Conservation (phyloP, 805 yeast species). For the Barnettozyma salicaria region DNA sequence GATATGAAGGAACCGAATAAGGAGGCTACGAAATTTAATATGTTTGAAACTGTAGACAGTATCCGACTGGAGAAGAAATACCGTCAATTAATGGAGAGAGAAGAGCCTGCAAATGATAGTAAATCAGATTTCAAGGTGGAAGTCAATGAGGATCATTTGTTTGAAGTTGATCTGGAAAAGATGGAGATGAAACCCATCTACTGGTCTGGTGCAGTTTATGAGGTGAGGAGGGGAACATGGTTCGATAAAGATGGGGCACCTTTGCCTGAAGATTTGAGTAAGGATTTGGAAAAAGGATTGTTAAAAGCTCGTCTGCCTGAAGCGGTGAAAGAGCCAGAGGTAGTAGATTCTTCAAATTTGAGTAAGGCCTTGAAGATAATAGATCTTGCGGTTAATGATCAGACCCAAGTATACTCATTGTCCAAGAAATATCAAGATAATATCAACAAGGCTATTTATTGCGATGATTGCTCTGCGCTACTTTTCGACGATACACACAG, state of each 20-base stretch:
- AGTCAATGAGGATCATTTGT: slow-evolving; percentile 78
- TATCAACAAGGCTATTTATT: slow-evolving; percentile 34
- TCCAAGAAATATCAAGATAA: slow-evolving; percentile 28
- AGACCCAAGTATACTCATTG: slow-evolving; percentile 12
- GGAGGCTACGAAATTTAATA: slow-evolving; percentile 42
- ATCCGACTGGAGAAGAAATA: slow-evolving; percentile 44
- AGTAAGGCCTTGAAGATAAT: slow-evolving; percentile 11
- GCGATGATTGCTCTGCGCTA: slow-evolving; percentile 36
- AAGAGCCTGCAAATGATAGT: not conserved
- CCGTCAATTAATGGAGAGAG: not conserved
- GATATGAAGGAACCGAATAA: slow-evolving; percentile 45
- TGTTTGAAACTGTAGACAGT: slow-evolving; percentile 64
- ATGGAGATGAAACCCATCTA: slow-evolving; percentile 61
- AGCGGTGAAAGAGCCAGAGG: slow-evolving; percentile 6
- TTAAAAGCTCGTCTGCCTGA: slow-evolving; percentile 33
- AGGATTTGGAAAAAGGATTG: slow-evolving; percentile 56
- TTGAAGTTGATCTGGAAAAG: slow-evolving; percentile 56
- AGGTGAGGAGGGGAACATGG: slow-evolving; percentile 84
- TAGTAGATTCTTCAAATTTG: slow-evolving; percentile 12
- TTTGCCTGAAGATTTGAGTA: slow-evolving; percentile 41
- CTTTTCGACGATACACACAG: slow-evolving; percentile 39
- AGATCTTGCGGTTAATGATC: slow-evolving; percentile 6
- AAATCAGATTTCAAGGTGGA: slow-evolving; percentile 5
- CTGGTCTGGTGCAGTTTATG: slow-evolving; percentile 86
- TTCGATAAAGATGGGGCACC: slow-evolving; percentile 56